Evolutionary conservation across 306 rosid genomes (phyloP).

Genomic region (Inga oerstediana): DNA sequence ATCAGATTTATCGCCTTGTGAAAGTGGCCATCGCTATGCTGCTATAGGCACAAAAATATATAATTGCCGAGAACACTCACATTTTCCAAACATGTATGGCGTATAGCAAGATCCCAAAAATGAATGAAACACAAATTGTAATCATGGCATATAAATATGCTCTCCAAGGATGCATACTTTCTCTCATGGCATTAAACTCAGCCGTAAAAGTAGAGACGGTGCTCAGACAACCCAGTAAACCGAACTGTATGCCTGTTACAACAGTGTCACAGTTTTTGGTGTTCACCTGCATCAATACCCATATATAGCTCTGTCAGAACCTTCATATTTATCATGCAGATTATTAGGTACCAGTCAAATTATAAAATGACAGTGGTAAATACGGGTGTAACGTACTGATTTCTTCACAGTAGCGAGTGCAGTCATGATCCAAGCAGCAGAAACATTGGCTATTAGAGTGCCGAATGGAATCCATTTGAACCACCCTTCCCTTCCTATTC

Average conservation of each 20-base stretch:
- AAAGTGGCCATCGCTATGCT: not conserved
- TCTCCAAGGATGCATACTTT: constrained; percentile 62
- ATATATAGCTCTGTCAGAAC: not conserved
- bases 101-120: constrained; percentile 55
- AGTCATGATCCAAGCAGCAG: not conserved
- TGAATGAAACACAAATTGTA: constrained; percentile 55
- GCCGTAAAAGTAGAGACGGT: constrained; percentile 73
- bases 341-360: not conserved
- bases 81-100: constrained; percentile 61
- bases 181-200: constrained; percentile 77
- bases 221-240: constrained; percentile 72
- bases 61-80: not conserved
- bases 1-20: not conserved
- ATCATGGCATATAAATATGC: constrained; percentile 61
- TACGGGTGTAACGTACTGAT: not conserved
- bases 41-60: not conserved
- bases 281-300: constrained; percentile 48
- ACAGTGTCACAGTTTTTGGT: constrained; percentile 49
- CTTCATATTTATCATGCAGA: constrained; percentile 2
- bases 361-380: no score
- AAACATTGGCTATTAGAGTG: constrained; percentile 71
- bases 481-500: constrained; percentile 53
- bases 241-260: constrained; percentile 57
- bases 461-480: constrained; percentile 77
- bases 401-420: not conserved